A percentile compares a stretch with the other conserved stretches of the same genome.
These are phyloP conservation scores for Neurospora sp. DNA, from an alignment of 495 filamentous ascomycete species.

Conservation along the genomic window DNA sequence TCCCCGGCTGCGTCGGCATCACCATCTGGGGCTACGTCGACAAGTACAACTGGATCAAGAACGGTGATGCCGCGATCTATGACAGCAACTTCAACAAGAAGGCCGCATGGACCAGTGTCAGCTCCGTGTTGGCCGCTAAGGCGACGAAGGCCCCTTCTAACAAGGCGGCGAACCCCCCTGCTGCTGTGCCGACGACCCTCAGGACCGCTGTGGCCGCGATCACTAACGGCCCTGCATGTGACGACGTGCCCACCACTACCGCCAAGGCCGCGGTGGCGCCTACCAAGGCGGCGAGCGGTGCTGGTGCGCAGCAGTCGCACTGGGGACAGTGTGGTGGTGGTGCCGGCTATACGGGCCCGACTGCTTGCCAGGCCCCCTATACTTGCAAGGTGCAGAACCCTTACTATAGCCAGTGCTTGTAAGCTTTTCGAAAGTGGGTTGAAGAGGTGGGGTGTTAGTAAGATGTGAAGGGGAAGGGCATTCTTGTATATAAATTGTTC, in stretches of 20 bases:
- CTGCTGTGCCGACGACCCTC: slow-evolving; percentile 12
- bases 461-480: neutral
- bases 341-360: slow-evolving; percentile 25
- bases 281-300: slow-evolving; percentile 5
- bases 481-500: neutral
- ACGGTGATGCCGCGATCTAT: slow-evolving; percentile 48
- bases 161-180: neutral
- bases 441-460: neutral
- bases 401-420: slow-evolving; percentile 34
- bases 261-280: neutral
- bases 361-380: slow-evolving; percentile 28
- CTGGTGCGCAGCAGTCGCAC: slow-evolving; percentile 8
- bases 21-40: slow-evolving; percentile 58
- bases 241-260: neutral
- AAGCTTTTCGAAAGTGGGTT: neutral
- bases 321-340: slow-evolving; percentile 39
- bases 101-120: slow-evolving; percentile 39
- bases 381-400: slow-evolving; percentile 29
- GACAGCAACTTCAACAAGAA: slow-evolving; percentile 41
- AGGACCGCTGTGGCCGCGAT: slow-evolving; percentile 1
- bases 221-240: neutral
- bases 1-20: slow-evolving; percentile 45
- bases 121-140: slow-evolving; percentile 23
- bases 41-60: slow-evolving; percentile 44
- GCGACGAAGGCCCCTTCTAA: slow-evolving; percentile 9